These are phyloP conservation scores for Sarocladium strictum DNA, from an alignment of 2,329 filamentous ascomycete species.

Conservation along the genomic window DNA sequence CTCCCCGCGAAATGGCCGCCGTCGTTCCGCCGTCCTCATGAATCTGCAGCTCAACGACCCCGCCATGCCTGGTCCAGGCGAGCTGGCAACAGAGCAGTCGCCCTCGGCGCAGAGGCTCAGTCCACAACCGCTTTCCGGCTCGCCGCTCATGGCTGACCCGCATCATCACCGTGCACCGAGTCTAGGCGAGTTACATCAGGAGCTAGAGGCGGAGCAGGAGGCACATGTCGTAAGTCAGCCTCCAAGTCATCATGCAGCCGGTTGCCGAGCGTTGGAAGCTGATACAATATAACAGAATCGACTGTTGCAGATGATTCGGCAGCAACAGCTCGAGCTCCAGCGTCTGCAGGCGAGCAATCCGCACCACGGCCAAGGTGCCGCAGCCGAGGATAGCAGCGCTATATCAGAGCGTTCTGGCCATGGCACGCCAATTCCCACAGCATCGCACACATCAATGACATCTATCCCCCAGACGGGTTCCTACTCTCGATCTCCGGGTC, in stretches of 20 bases:
- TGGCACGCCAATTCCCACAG: constrained; percentile 26
- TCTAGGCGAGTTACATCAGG: constrained; percentile 71
- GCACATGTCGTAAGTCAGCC: constrained; percentile 58
- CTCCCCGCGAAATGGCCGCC: constrained; percentile 46
- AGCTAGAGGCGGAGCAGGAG: constrained; percentile 74
- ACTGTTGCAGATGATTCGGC: constrained; percentile 68
- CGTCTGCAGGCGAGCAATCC: constrained; percentile 46
- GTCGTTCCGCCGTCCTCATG: constrained; percentile 64
- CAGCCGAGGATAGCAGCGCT: constrained; percentile 45
- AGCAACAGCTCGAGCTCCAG: constrained; percentile 66
- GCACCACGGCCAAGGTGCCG: constrained; percentile 23
- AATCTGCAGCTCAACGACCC: constrained; percentile 72
- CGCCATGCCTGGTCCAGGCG: constrained; percentile 58
- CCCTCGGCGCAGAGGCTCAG: constrained; percentile 22
- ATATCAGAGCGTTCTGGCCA: constrained; percentile 39
- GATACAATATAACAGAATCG: constrained; percentile 51
- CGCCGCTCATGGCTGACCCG: constrained; percentile 45
- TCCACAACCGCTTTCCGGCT: constrained; percentile 41
- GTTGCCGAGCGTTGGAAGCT: no score
- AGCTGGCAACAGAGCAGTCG: constrained; percentile 50
- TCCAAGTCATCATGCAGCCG: no score
- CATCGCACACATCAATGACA: constrained; percentile 26
- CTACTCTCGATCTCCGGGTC: constrained; percentile 44
- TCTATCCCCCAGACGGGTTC: constrained; percentile 31
- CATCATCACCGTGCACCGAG: constrained; percentile 61